Evolutionary conservation across 768 basidiomycete genomes (phyloP).

Genomic region (Lyophyllum shimeji): DNA sequence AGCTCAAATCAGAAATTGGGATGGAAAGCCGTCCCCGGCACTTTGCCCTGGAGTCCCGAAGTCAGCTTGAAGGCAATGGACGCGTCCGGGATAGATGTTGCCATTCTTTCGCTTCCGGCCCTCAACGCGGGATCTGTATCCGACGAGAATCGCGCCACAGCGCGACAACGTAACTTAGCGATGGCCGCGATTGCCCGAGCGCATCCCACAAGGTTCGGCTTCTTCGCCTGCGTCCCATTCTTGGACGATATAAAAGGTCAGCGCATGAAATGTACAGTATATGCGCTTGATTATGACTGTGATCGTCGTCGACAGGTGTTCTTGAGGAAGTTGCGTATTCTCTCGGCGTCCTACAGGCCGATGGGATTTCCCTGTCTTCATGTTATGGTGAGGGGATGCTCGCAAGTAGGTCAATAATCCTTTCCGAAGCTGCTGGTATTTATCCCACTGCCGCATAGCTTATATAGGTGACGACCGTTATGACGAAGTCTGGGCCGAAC

Average conservation of each 20-base stretch:
- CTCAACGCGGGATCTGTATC: slow-evolving; percentile 38
- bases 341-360: slow-evolving; percentile 59
- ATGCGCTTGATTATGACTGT: neutral
- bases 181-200: slow-evolving; percentile 46
- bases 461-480: slow-evolving; percentile 68
- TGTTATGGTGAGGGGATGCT: slow-evolving; percentile 57
- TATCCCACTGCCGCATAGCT: slow-evolving; percentile 31
- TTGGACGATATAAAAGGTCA: slow-evolving; percentile 62
- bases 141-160: slow-evolving; percentile 37
- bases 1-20: slow-evolving; percentile 47
- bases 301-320: slow-evolving; percentile 38
- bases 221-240: slow-evolving; percentile 66
- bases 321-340: slow-evolving; percentile 61
- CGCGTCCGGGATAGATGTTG: slow-evolving; percentile 49
- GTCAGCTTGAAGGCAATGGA: slow-evolving; percentile 67
- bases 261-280: neutral
- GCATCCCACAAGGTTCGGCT: slow-evolving; percentile 61
- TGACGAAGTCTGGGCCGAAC: slow-evolving; percentile 69
- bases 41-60: slow-evolving; percentile 64
- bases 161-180: slow-evolving; percentile 47
- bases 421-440: neutral
- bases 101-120: slow-evolving; percentile 70
- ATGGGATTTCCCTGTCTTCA: slow-evolving; percentile 66
- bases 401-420: slow-evolving; percentile 43
- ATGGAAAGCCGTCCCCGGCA: slow-evolving; percentile 62